Evolutionary conservation across 2,329 filamentous ascomycete genomes (phyloP), one percentile per base, ranked within the genome.

Genomic region (Beauveria rudraprayagi): DNA sequence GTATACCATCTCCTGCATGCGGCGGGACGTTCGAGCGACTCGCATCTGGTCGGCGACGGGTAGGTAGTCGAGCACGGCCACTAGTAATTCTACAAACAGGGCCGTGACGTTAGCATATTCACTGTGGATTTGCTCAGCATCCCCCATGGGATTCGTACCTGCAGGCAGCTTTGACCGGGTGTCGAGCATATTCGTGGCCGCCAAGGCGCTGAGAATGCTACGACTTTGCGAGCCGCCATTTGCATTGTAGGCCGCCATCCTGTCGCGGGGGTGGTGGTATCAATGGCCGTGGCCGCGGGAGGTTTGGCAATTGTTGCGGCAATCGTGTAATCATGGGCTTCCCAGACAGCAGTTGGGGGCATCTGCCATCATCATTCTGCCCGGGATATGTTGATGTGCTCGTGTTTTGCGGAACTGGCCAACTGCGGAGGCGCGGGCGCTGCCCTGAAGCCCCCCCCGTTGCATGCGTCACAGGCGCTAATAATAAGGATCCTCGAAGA

Each of bases 1-100:
- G 75, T 97, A 99, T 3, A 97, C 92, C 92, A 99, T 99, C 76
- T 99, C 94, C 71, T 89, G 88, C 82, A 97, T 85, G 63, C 91
- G 89, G 70, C 85, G 89, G 62, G 91, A 96, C 26, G 90, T 87
- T 65, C 88, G 87, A 50, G 94, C 93, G 71, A 91, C 93, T 66
- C 86, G 85, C 71, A 97, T 83, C 69, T 96, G 87, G 73, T 97
- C 93, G 63, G 88, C 78, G 30, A 96, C 83, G 44, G 91, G 89
- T 44, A 97, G 84, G 76, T 95, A 92, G 71, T 97, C 91, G 70
- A 99, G 83, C 66, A 99, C 92, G 0, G 86, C 83, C 34, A 89
- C 88, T 67, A 97, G 84, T 66, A 97, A 91, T 77, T 97, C 93
- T 91, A 71, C 50, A 7, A 9, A 9, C 19, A 26, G 4, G 5